Evolutionary conservation across 768 basidiomycete genomes (phyloP), one percentile per base, ranked within the genome.

Genomic region (Psilocybe subaeruginosa): DNA sequence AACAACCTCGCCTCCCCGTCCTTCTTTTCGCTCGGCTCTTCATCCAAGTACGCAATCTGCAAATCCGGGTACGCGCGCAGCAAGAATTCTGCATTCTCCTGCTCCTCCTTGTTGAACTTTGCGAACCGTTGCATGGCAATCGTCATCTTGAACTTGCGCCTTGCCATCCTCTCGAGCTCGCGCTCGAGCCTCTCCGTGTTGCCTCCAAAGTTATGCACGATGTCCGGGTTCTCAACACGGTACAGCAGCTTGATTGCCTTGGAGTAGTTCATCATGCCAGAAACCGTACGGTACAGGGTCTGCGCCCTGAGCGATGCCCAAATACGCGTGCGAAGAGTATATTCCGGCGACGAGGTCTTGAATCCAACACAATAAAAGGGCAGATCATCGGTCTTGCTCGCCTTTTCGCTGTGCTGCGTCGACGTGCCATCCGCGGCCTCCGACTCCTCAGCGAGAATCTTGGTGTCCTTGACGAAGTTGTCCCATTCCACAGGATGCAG

Each of bases 221-320:
- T 91, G 73, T 95, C 94, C 7, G 97, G 97, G 76, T 98, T 99
- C 78, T 99, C 97, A 63, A 99, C 97, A 37, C 97, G 93, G 75
- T 99, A 99, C 17, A 99, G 85, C 39, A 99, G 85, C 76, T 99
- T 99, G 88, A 99, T 97, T 27, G 97, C 97, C 78, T 99, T 99
- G 70, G 95, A 92, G 78, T 99, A 99, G 80, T 99, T 99, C 97
- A 99, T 99, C 94, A 99, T 98, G 63, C 97, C 97, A 4, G 97
- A 99, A 17, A 99, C 95, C 9, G 97, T 99, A 64, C 97, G 90
- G 76, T 99, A 99, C 33, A 99, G 86, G 0, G 97, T 99, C 77
- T 99, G 97, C 4, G 96, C 96, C 56, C 97, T 93, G 29, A 99
- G 84, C 2, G 96, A 98, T 2, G 97, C 97, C 97, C 97, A 99